Evolutionary conservation across 805 yeast species (phyloP).

Genomic region (Candida rishiriensis): DNA sequence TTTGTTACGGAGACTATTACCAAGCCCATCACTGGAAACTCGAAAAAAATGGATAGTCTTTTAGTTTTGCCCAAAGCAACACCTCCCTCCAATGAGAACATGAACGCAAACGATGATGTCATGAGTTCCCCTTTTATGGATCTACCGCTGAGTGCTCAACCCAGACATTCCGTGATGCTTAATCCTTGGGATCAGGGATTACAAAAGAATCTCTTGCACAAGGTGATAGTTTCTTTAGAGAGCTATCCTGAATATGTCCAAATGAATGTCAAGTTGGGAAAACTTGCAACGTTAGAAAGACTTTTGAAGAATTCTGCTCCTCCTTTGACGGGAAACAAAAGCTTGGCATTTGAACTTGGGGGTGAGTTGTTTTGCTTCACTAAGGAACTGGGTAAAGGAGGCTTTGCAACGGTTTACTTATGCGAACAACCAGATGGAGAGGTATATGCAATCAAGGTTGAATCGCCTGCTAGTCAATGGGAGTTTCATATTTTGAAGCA

Average conservation of each 20-base stretch:
- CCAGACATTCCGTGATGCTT: slow-evolving; percentile 12
- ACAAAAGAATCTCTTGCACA: slow-evolving; percentile 35
- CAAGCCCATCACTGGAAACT: slow-evolving; percentile 6
- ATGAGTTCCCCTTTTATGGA: slow-evolving; percentile 47
- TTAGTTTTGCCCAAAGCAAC: slow-evolving; percentile 11
- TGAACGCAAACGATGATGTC: slow-evolving; percentile 14
- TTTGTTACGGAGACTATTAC: slow-evolving; percentile 49
- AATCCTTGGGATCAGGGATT: slow-evolving; percentile 41
- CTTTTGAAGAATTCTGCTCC: slow-evolving; percentile 16
- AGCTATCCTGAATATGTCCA: slow-evolving; percentile 27
- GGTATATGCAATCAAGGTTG: slow-evolving; percentile 66
- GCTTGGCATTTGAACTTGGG: slow-evolving; percentile 41
- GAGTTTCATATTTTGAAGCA: slow-evolving; percentile 71
- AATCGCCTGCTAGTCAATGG: slow-evolving; percentile 69
- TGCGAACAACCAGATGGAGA: slow-evolving; percentile 57
- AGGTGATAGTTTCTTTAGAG: slow-evolving; percentile 23
- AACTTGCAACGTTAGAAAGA: slow-evolving; percentile 12
- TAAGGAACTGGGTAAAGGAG: slow-evolving; percentile 72
- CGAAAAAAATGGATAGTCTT: neutral
- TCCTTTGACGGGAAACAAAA: slow-evolving; percentile 27
- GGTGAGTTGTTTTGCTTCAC: slow-evolving; percentile 44
- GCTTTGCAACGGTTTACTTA: slow-evolving; percentile 70
- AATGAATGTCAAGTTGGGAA: slow-evolving; percentile 6
- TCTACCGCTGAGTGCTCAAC: slow-evolving; percentile 14
- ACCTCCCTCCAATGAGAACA: slow-evolving; percentile 22